Base-by-base conservation (phyloP, 306 rosid genomes). In the Gynostemma pentaphyllum region DNA sequence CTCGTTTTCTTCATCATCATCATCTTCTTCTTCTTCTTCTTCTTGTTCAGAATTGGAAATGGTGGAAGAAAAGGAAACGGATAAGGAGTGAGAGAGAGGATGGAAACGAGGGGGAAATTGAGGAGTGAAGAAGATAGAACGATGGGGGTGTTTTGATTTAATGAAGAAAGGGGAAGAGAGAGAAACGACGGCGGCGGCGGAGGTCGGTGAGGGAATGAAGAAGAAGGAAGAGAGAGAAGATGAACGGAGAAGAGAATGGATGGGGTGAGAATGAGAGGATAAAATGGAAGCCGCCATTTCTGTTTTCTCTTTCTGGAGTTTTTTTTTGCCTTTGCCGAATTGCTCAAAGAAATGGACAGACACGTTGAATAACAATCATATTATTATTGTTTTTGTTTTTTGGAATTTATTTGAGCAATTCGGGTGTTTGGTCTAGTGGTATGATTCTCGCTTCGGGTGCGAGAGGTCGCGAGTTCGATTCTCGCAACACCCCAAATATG, bases 401-500 rank as follows among this genome's bases (percentile, higher is more conserved):
- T n/a, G n/a, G n/a, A n/a, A n/a, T n/a, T n/a, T n/a, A n/a, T n/a
- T n/a, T n/a, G n/a, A n/a, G n/a, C n/a, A n/a, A n/a, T n/a, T n/a
- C 5, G 63, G 63, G 63, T 56, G 63, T 56, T 56, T 56, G 63
- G 63, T 56, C 63, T 56, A 56, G 63, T 56, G 63, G 63, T 56
- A 56, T 56, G 63, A 56, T 56, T 56, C 63, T 56, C 63, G 63
- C 63, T 56, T 56, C 63, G 63, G 63, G 63, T 56, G 63, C 63
- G 64, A 53, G 60, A 53, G 60, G 64, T 56, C 64, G 64, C 18
- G 85, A 83, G 88, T 83, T 83, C 88, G 88, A 83, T 83, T 83
- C 88, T 83, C 85, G 83, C 78, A 80, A 83, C 85, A 83, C 88
- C 88, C 88, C 84, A 0, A 7, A 15, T 15, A 5, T 3, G 1